Evolutionary conservation across 2,329 filamentous ascomycete genomes (phyloP).

Genomic region (Hymenoscyphus salicellus): DNA sequence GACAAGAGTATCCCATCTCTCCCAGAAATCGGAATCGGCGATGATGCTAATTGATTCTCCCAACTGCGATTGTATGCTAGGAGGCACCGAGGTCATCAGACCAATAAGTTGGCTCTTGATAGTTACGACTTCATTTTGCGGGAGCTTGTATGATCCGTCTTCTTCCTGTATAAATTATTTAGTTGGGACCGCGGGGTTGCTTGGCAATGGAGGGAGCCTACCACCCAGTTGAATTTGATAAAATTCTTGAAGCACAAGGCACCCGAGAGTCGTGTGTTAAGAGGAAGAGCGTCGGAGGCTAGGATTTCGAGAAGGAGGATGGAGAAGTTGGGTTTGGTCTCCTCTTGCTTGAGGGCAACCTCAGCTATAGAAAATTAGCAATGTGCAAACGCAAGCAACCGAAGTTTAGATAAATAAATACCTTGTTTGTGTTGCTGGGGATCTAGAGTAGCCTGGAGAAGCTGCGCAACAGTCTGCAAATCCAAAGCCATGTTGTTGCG

Average conservation of each 20-base stretch:
- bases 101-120: conserved; percentile 96
- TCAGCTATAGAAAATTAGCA: conserved; percentile 61
- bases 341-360: conserved; percentile 71
- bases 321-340: conserved; percentile 83
- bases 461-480: conserved; percentile 66
- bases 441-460: conserved; percentile 88
- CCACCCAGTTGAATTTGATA: conserved; percentile 87
- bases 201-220: conserved; percentile 41
- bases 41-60: conserved; percentile 97
- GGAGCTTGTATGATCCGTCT: conserved; percentile 88
- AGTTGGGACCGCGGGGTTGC: conserved; percentile 14
- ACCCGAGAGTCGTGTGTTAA: conserved; percentile 79
- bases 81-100: conserved; percentile 89
- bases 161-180: conserved; percentile 59
- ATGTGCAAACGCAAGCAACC: conserved; percentile 12
- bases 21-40: conserved; percentile 96
- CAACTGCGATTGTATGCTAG: conserved; percentile 85
- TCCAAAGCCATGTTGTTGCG: conserved; percentile 55
- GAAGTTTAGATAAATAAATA: conserved; percentile 41
- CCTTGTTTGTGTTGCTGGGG: conserved; percentile 86
- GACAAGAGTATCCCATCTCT: conserved; percentile 93
- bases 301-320: conserved; percentile 87
- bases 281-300: conserved; percentile 66
- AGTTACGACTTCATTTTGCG: conserved; percentile 74
- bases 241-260: conserved; percentile 99